Evolutionary conservation across 495 filamentous ascomycete species (phyloP).

Genomic region (Trichocladium uniseriatum): DNA sequence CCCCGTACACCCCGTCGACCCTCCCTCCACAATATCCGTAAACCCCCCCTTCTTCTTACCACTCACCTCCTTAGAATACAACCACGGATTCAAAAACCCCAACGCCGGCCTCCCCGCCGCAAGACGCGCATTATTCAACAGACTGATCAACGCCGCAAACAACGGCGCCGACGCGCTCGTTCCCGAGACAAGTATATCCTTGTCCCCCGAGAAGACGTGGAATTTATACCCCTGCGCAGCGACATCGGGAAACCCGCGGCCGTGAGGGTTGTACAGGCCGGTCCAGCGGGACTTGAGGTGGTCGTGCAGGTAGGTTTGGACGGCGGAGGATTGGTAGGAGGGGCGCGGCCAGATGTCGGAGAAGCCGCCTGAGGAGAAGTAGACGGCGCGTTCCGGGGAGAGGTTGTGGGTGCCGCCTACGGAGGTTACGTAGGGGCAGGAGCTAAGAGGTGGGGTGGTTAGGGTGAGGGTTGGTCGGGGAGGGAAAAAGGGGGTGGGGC

Average conservation of each 20-base stretch:
- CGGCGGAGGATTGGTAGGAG: slow-evolving; percentile 48
- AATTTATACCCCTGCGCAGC: slow-evolving; percentile 42
- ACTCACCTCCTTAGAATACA: slow-evolving; percentile 41
- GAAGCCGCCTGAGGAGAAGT: slow-evolving; percentile 48
- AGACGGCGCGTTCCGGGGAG: slow-evolving; percentile 30
- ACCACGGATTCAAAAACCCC: slow-evolving; percentile 69
- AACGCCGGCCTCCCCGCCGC: slow-evolving; percentile 45
- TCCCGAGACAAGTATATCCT: slow-evolving; percentile 30
- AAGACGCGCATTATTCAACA: slow-evolving; percentile 60
- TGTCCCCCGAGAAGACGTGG: slow-evolving; percentile 8
- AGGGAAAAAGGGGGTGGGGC: no score
- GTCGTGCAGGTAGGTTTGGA: slow-evolving; percentile 38
- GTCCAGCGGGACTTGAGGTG: background rate
- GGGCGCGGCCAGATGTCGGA: slow-evolving; percentile 55
- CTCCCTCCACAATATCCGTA: background rate
- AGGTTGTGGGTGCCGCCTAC: slow-evolving; percentile 56
- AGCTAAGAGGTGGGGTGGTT: no score
- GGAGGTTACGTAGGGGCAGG: slow-evolving; percentile 64
- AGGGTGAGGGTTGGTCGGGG: no score
- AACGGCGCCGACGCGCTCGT: slow-evolving; percentile 59
- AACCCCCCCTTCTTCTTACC: no score
- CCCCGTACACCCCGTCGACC: no score
- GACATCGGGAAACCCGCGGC: slow-evolving; percentile 67
- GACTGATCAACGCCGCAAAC: slow-evolving; percentile 51
- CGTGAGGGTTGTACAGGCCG: slow-evolving; percentile 41